Base-by-base conservation (phyloP, 1,284 basidiomycete species). In the Inonotus hispidus region DNA sequence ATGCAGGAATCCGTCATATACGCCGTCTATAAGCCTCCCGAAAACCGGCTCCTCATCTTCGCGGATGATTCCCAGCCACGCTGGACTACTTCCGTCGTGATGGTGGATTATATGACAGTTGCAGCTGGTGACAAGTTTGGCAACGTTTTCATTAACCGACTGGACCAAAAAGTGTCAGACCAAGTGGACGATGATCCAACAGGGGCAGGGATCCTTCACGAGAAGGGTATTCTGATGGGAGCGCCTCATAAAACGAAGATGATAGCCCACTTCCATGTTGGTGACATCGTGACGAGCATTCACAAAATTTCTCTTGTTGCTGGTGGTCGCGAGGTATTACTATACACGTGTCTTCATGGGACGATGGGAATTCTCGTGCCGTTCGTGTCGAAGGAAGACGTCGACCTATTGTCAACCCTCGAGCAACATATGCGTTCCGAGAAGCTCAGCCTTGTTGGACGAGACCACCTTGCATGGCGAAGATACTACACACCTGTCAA, bases 91-190 rank as follows among this genome's bases (percentile, higher is more conserved):
- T 85, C 92, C 4, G 78, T 85, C 53, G 83, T 87, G 1, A 96
- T 98, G 90, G 86, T 99, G 50, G 97, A 99, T 73, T 99, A 99
- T 76, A 95, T 93, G 72, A 99, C 97, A 10, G 85, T 98, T 39
- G 93, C 87, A 1, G 92, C 85, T 19, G 93, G 88, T 14, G 97
- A 99, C 75, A 92, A 96, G 63, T 99, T 99, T 70, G 97, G 97
- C 55, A 99, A 99, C 73, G 75, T 99, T 63, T 97, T 96, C 69
- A 83, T 99, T 66, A 96, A 95, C 70, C 88, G 97, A 5, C 77
- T 99, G 14, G 92, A 96, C 61, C 62, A 82, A 52, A 88, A 88
- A 63, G 80, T 96, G 4, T 95, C 92, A 2, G 88, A 94, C 2
- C 89, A 92, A 67, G 92, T 99, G 5, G 97, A 99, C 72, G 95